Evolutionary conservation across 176 grass and related monocot species (phyloP), one percentile per base, ranked within the genome.

Genomic region (Poa annua): DNA sequence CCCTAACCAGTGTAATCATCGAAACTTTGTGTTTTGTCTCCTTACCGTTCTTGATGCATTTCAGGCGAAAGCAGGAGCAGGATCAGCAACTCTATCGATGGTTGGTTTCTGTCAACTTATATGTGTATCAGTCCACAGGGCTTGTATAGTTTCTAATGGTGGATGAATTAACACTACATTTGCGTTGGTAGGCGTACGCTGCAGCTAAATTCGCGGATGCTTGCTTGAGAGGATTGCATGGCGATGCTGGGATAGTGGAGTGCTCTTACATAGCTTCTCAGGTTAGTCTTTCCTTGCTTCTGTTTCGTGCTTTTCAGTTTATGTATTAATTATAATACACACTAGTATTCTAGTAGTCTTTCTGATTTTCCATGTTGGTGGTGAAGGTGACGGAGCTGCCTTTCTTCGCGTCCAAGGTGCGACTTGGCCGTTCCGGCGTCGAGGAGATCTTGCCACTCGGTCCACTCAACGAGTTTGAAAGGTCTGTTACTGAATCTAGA

Each of bases 21-120:
- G 3, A 38, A 71, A 4, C 6, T 19, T 41, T 0, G 2, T 9
- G 1, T 29, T 22, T 53, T 21, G 26, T 20, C 9, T 12, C 57
- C 53, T 52, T 60, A 7, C 44, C 8, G 38, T 36, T 70, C 4
- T 29, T 49, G 45, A 45, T 55, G 10, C 74, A n/a, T 75, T 91
- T 83, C 88, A 98, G 95, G 92, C 95, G 68, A 98, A 95, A 86
- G 92, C 88, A 47, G 95, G 88, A 53, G 71, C 95, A 73, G 92
- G 95, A 67, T 98, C 90, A 4, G 95, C 92, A 33, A 98, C 95
- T 38, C 89, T 98, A 33, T 98, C 92, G 45, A 95, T 93, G 95
- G 95, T 98, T 70, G 2, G 84, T 82, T 72, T 87, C 77, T 24
- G 5, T 74, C 42, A 20, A 60, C 56, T 25, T 85, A 8, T 38